These are phyloP conservation scores for Salix suchowensis DNA, from an alignment of 345 rosid species.

Conservation along the genomic window DNA sequence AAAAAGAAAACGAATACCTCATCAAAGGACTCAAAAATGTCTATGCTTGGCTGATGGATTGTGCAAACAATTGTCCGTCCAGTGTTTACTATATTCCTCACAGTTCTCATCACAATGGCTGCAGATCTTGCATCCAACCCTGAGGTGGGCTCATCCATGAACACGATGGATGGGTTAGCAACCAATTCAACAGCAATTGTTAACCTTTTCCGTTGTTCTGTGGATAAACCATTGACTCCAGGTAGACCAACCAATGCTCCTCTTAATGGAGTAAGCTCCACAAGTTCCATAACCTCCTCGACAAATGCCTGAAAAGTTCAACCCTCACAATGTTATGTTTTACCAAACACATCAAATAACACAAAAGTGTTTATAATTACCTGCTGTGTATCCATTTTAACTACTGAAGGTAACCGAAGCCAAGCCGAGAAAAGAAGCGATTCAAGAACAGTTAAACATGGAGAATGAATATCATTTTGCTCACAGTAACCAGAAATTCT, in stretches of 20 bases:
- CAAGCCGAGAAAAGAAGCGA: constrained; percentile 94
- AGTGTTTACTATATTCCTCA: constrained; percentile 90
- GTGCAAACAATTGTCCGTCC: constrained; percentile 98
- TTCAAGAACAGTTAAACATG: constrained; percentile 83
- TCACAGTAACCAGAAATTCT: constrained; percentile 97
- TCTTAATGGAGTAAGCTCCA: constrained; percentile 72
- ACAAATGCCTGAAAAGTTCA: constrained; percentile 70
- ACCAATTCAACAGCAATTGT: constrained; percentile 95
- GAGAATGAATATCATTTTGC: constrained; percentile 96
- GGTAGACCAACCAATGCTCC: constrained; percentile 95
- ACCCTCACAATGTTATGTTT: constrained; percentile 25
- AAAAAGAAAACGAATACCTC: constrained; percentile 52
- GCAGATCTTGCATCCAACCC: constrained; percentile 98
- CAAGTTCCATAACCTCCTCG: constrained; percentile 97
- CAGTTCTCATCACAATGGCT: constrained; percentile 99
- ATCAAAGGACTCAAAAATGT: constrained; percentile 95
- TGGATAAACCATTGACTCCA: constrained; percentile 91
- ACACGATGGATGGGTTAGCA: constrained; percentile 93
- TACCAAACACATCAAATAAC: constrained; percentile 6
- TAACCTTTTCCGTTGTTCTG: constrained; percentile 88
- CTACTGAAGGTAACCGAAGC: constrained; percentile 79
- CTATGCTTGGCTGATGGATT: constrained; percentile 97
- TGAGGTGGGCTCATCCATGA: constrained; percentile 99
- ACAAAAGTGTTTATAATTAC: constrained; percentile 29
- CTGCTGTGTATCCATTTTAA: constrained; percentile 74